Percentiles rank a stretch among this genome's conserved stretches.
These are phyloP conservation scores for Lasiodiplodia sp. DNA, from an alignment of 2,329 filamentous ascomycete species.

Conservation along the genomic window DNA sequence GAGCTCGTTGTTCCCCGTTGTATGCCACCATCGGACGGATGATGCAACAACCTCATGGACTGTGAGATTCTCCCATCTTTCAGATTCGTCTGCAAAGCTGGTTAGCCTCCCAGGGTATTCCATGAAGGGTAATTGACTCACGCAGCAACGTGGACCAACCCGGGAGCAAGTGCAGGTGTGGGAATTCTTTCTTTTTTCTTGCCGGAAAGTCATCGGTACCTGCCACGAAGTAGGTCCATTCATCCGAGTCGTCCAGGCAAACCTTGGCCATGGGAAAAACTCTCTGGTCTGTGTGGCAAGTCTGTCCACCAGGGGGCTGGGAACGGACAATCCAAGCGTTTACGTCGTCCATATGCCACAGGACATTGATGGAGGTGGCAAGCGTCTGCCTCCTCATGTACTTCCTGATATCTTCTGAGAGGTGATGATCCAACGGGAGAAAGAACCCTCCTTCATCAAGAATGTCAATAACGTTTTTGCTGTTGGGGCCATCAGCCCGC, in stretches of 20 bases:
- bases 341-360: neutral
- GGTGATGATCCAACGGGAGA: neutral
- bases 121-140: neutral
- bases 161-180: neutral
- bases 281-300: neutral
- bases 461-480: neutral
- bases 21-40: neutral
- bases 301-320: too few species aligned
- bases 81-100: neutral
- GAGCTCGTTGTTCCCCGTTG: neutral
- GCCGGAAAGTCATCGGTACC: neutral
- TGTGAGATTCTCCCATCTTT: neutral
- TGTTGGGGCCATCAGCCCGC: neutral
- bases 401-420: neutral
- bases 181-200: too few species aligned
- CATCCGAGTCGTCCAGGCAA: neutral
- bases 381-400: neutral
- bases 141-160: neutral
- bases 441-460: neutral
- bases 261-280: neutral
- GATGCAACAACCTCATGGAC: neutral
- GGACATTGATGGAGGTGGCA: neutral
- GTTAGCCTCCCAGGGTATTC: neutral
- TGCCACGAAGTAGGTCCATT: neutral
- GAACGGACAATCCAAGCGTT: neutral